Base-by-base conservation (phyloP, 495 filamentous ascomycete genomes). In the Tuber aestivum region DNA sequence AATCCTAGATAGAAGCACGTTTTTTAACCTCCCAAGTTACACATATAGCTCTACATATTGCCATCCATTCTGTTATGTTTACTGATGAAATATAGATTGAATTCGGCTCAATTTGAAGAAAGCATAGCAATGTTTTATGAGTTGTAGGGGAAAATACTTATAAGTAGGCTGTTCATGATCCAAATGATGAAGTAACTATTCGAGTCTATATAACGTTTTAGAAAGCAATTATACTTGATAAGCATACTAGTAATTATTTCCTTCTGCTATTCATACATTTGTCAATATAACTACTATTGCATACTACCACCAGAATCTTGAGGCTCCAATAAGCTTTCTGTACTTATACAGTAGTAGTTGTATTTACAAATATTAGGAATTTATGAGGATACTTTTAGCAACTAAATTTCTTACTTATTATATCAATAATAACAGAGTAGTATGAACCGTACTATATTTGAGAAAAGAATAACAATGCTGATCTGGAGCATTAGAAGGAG, bases 21-120 rank as follows among this genome's bases (percentile, higher is more conserved):
- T n/a, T 73, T 16, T 10, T 12, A 12, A n/a, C n/a, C n/a, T n/a
- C n/a, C n/a, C n/a, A n/a, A n/a, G 32, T 73, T 56, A 23, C 16
- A 65, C 23, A 73, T 42, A 40, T 68, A 5, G 72, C 23, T 14
- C 16, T 73, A 16, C 45, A 42, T 12, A 68, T 73, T n/a, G 44
- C 45, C 21, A 48, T 32, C 2, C 8, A 50, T 35, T 10, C 16
- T 12, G 69, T 73, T 23, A 44, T 73, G 14, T 73, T 73, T 44
- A 73, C n/a, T 1, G 70, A 72, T 72, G 37, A 72, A 41, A 72
- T 72, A 37, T 72, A 12, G 70, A 37, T 72, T 20, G 44, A 73
- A 27, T 73, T 73, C 42, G 69, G 69, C 35, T 65, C 44, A 1
- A 18, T 1, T 21, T 16, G 44, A 16, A 40, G 44, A 20, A 18